phyloP scores from a whole-genome alignment of 1,284 basidiomycete species.

The Sporisorium iseilematis-ciliati region DNA sequence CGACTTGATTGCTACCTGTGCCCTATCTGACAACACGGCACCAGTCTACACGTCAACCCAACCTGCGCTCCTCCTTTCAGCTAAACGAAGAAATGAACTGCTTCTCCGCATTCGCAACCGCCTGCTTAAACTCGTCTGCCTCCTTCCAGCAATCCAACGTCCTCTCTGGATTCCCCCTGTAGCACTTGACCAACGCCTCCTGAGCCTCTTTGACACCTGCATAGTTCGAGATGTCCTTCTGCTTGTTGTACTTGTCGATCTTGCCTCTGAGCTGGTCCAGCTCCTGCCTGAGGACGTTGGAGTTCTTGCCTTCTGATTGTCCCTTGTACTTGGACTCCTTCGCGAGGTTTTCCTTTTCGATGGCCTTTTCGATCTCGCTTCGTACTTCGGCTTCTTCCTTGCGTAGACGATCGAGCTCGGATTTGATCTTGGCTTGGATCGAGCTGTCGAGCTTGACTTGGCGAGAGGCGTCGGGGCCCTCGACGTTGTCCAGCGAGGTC shows the following conservation, averaged over 20 bases:
- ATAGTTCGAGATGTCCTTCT: conserved; percentile 75
- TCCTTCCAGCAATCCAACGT: conserved; percentile 83
- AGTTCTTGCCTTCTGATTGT: conserved; percentile 60
- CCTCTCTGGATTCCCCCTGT: conserved; percentile 77
- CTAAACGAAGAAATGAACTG: conserved; percentile 44
- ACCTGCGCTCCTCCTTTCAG: not conserved
- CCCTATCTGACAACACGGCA: not conserved
- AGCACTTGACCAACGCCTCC: conserved; percentile 78
- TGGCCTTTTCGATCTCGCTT: conserved; percentile 62
- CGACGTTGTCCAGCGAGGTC: conserved; percentile 42
- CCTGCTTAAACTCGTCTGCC: conserved; percentile 79
- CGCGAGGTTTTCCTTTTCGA: conserved; percentile 65
- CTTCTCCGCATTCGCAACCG: conserved; percentile 78
- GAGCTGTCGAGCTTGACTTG: conserved; percentile 60
- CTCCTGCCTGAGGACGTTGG: conserved; percentile 58
- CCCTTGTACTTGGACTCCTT: conserved; percentile 52
- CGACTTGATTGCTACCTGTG: not conserved
- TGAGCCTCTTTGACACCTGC: conserved; percentile 75
- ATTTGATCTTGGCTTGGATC: conserved; percentile 62
- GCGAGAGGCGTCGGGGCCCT: conserved; percentile 46
- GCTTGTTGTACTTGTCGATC: conserved; percentile 79
- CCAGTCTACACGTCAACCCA: not conserved
- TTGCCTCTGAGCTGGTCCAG: conserved; percentile 72
- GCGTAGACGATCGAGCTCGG: conserved; percentile 60
- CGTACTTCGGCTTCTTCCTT: conserved; percentile 64